These are phyloP conservation scores for Colletotrichum sp. DNA, from an alignment of 2,329 filamentous ascomycete genomes.

Conservation along the genomic window DNA sequence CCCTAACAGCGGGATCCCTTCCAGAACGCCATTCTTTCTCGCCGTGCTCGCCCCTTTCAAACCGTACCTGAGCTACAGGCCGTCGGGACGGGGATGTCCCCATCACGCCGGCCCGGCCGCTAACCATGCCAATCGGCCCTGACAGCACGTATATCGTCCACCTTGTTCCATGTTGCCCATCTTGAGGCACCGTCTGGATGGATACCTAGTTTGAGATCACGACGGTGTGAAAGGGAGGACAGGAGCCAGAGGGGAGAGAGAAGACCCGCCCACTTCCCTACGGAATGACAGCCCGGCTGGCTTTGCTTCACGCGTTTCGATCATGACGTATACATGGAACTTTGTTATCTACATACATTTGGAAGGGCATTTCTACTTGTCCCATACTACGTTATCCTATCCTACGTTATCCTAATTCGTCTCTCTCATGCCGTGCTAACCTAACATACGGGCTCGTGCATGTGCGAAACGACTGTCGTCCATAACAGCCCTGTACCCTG, in stretches of 20 bases:
- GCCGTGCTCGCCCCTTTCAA: background rate
- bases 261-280: background rate
- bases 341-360: background rate
- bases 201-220: background rate
- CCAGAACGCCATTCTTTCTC: background rate
- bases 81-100: background rate
- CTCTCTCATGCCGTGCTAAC: background rate
- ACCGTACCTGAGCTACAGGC: background rate
- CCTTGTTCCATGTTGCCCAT: background rate
- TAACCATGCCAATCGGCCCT: background rate
- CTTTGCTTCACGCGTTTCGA: background rate
- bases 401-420: background rate
- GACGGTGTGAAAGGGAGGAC: background rate
- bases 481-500: background rate
- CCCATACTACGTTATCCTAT: background rate
- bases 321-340: background rate
- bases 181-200: background rate
- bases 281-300: background rate
- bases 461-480: background rate
- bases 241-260: background rate
- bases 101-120: background rate
- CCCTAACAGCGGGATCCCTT: conserved; percentile 8
- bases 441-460: background rate
- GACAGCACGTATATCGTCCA: background rate
- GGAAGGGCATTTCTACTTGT: background rate